A percentile compares a stretch with the other conserved stretches of the same genome.
phyloP scores from a whole-genome alignment of 2,329 filamentous ascomycete genomes.

The Aureobasidium pullulans region DNA sequence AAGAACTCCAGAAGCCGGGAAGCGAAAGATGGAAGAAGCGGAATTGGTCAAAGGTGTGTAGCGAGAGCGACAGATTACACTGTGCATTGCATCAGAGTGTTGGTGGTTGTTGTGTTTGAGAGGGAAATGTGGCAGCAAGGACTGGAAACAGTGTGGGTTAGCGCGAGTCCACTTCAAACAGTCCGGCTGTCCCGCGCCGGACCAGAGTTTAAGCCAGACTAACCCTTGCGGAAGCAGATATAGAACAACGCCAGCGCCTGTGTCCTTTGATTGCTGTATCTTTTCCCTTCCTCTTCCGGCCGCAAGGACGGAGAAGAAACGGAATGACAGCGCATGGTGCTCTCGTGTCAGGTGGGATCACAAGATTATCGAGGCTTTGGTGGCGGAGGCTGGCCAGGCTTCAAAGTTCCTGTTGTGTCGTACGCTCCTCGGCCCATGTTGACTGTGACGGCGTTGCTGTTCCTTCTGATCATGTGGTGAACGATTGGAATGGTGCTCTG shows the following conservation, averaged over 20 bases:
- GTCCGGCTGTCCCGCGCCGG: constrained; percentile 10
- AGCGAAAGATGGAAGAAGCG: not conserved
- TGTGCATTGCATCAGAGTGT: not conserved
- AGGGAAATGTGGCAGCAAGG: not conserved
- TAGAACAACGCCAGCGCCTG: constrained; percentile 9
- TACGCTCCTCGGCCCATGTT: constrained; percentile 45
- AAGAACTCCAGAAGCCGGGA: constrained; percentile 9
- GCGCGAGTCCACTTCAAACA: constrained; percentile 2
- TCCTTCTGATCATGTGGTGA: constrained; percentile 34
- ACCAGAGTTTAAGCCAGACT: constrained; percentile 9
- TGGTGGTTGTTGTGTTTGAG: not conserved
- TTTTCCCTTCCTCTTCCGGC: constrained; percentile 3
- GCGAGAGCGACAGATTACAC: not conserved
- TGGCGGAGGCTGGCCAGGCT: constrained; percentile 35
- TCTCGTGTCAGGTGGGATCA: not conserved
- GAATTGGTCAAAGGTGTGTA: not conserved
- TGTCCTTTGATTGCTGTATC: constrained; percentile 5
- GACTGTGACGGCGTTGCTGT: constrained; percentile 28
- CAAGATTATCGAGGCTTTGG: constrained; percentile 14
- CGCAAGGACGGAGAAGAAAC: not conserved
- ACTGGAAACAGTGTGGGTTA: constrained; percentile 3
- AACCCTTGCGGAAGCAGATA: constrained; percentile 10
- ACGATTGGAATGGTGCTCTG: not conserved
- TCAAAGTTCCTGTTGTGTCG: constrained; percentile 43
- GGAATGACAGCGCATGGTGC: constrained; percentile 3